Base-by-base conservation (phyloP, 176 grass and related monocot species). In the Echinochloa phyllopogon region DNA sequence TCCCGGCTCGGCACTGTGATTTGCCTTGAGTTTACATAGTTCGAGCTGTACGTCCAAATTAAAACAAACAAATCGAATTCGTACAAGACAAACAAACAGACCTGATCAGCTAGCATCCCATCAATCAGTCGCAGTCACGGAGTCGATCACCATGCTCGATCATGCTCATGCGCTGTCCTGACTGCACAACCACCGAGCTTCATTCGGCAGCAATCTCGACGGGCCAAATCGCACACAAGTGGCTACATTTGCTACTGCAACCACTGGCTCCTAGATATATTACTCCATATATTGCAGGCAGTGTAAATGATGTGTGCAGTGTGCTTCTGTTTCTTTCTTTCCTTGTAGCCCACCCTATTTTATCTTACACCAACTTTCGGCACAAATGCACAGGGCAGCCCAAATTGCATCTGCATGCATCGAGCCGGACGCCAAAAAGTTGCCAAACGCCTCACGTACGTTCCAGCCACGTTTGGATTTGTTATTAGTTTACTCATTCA, bases 11-110 rank as follows among this genome's bases (percentile, higher is more conserved):
- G 29, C 29, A 33, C 29, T 33, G 29, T 33, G 29, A 33, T 33
- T 33, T 33, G 29, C 29, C 29, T 33, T 33, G 29, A 33, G 1
- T 33, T 33, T n/a, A n/a, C n/a, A n/a, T n/a, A n/a, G n/a, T n/a
- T n/a, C n/a, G n/a, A n/a, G 29, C 29, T 33, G 29, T 33, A 33
- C 29, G 29, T 33, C 29, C 29, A 33, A n/a, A n/a, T n/a, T n/a
- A n/a, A 33, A 33, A 33, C 29, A 33, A 23, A 38, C 12, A 52
- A 14, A 52, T 11, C n/a, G 40, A 4, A 69, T 13, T 82, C 65
- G 66, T 71, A 82, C 79, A 14, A 59, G 80, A 82, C 67, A 82
- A 42, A 82, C 38, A 45, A 33, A 33, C 29, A 33, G 29, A 71
- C 51, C 66, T 72, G 66, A n/a, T n/a, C n/a, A n/a, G n/a, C n/a